phyloP scores from a whole-genome alignment of 2,329 filamentous ascomycete species.

The Cladorrhinum sp. region DNA sequence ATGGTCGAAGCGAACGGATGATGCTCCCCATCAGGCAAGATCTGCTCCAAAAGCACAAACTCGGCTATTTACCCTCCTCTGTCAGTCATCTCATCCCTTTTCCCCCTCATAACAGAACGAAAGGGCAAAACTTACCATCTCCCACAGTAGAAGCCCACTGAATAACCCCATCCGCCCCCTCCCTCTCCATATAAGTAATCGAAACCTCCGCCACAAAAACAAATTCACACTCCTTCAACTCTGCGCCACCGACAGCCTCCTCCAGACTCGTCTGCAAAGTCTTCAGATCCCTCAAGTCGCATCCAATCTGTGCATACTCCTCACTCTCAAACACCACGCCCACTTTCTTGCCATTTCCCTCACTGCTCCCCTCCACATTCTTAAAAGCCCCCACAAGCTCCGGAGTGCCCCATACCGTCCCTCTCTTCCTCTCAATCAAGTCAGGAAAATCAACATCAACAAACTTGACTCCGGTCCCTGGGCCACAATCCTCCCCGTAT shows the following conservation, averaged over 20 bases:
- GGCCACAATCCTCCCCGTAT: slow-evolving; percentile 55
- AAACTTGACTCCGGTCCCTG: slow-evolving; percentile 51
- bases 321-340: slow-evolving; percentile 60
- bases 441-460: slow-evolving; percentile 85
- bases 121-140: slow-evolving; percentile 50
- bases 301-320: slow-evolving; percentile 75
- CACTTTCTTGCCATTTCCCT: background rate
- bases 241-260: slow-evolving; percentile 47
- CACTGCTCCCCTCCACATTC: slow-evolving; percentile 31
- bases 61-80: slow-evolving; percentile 48
- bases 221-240: slow-evolving; percentile 53
- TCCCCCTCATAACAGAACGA: background rate
- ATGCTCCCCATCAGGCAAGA: slow-evolving; percentile 70
- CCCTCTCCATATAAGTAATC: slow-evolving; percentile 80
- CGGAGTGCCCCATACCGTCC: slow-evolving; percentile 61
- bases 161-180: slow-evolving; percentile 70
- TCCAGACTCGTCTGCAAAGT: slow-evolving; percentile 59
- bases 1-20: slow-evolving; percentile 87
- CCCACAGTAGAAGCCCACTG: slow-evolving; percentile 71
- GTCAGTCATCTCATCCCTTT: background rate
- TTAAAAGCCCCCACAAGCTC: slow-evolving; percentile 55
- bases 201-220: slow-evolving; percentile 89
- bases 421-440: slow-evolving; percentile 70
- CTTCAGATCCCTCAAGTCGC: slow-evolving; percentile 69
- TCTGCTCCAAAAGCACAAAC: slow-evolving; percentile 85